Conservation (phyloP, 805 yeast species). For the Cyberlindnera meyerae region DNA sequence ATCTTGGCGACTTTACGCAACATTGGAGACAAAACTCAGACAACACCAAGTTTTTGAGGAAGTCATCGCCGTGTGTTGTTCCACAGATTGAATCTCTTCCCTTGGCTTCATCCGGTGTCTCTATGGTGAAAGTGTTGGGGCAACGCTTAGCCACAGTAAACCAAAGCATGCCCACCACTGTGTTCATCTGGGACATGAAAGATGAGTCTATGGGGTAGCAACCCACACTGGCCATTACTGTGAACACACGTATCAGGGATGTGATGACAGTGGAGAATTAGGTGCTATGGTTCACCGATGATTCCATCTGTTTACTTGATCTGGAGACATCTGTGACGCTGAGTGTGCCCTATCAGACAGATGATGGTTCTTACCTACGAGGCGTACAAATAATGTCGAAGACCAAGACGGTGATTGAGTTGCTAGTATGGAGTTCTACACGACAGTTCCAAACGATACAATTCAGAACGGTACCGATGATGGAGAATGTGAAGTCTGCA, state of each 20-base stretch:
- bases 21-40: slow-evolving; percentile 14
- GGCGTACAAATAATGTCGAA: slow-evolving; percentile 7
- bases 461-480: not conserved
- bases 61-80: slow-evolving; percentile 1
- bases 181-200: slow-evolving; percentile 16
- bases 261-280: slow-evolving; percentile 2
- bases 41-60: slow-evolving; percentile 5
- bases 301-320: slow-evolving; percentile 13
- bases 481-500: not conserved
- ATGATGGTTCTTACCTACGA: slow-evolving; percentile 2
- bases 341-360: slow-evolving; percentile 1
- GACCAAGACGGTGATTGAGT: slow-evolving; percentile 3
- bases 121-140: slow-evolving; percentile 1
- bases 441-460: slow-evolving; percentile 7
- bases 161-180: slow-evolving; percentile 15
- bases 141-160: slow-evolving; percentile 2
- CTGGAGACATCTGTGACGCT: too few relatives aligned
- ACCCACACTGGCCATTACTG: slow-evolving; percentile 6
- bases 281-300: slow-evolving; percentile 6
- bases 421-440: slow-evolving; percentile 8
- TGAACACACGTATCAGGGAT: slow-evolving; percentile 10
- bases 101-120: slow-evolving; percentile 6
- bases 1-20: not conserved
- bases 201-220: slow-evolving; percentile 2
- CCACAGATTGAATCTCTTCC: slow-evolving; percentile 9